These are phyloP conservation scores for Laguncularia racemosa DNA, from an alignment of 345 rosid species.

Conservation along the genomic window DNA sequence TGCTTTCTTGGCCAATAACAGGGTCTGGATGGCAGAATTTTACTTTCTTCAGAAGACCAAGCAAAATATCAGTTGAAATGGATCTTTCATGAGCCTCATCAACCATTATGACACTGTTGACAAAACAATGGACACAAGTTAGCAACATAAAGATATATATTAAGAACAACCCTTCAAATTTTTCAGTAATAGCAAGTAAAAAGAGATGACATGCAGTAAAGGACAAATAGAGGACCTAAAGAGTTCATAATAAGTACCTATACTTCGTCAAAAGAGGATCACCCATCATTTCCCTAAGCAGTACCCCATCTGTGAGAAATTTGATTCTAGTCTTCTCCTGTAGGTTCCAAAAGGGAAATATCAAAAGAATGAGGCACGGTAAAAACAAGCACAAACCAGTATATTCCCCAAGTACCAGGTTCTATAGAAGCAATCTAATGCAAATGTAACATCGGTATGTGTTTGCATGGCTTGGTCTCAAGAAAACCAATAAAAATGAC, in stretches of 20 bases:
- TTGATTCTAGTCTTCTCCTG: constrained; percentile 77
- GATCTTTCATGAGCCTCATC: constrained; percentile 99
- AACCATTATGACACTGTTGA: constrained; percentile 83
- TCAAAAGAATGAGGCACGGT: background rate
- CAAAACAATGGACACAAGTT: background rate
- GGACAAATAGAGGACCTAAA: background rate
- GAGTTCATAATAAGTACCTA: constrained; percentile 40
- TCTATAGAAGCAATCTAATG: too few species aligned
- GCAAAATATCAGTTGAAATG: constrained; percentile 85
- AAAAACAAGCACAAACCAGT: constrained; percentile 1
- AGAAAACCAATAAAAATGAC: too few species aligned
- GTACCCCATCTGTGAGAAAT: constrained; percentile 91
- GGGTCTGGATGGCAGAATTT: background rate
- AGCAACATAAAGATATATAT: background rate
- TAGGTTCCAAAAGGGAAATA: constrained; percentile 22
- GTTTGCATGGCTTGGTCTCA: too few species aligned
- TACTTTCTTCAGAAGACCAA: constrained; percentile 95
- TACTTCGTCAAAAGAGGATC: constrained; percentile 96
- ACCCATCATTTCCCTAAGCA: constrained; percentile 97
- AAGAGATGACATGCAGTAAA: background rate
- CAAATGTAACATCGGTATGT: background rate
- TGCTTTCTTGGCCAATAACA: constrained; percentile 4
- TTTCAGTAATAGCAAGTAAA: too few species aligned
- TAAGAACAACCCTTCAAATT: background rate
- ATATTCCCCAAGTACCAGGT: background rate